A percentile compares a stretch with the other conserved stretches of the same genome.
These are phyloP conservation scores for Fusarium nelsonii DNA, from an alignment of 2,329 filamentous ascomycete species.

Conservation along the genomic window DNA sequence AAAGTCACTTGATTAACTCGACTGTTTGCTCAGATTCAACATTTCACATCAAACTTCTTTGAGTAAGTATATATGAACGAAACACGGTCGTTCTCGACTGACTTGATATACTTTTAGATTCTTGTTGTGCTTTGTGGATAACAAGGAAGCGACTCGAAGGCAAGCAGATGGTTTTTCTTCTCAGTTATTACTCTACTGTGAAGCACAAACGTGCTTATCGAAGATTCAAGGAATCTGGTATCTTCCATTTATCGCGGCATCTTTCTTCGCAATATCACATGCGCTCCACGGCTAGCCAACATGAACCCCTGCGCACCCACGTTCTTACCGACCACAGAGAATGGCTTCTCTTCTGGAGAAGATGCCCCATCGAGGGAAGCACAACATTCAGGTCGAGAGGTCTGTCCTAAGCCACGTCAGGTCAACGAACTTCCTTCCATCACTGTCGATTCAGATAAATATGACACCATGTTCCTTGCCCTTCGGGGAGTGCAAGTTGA, in stretches of 20 bases:
- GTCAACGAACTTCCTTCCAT: slow-evolving; percentile 3
- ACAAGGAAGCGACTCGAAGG: not conserved
- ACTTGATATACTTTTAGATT: not conserved
- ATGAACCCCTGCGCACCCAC: slow-evolving; percentile 51
- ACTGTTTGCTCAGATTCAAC: slow-evolving; percentile 2
- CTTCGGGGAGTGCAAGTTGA: slow-evolving; percentile 20
- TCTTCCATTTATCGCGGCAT: not conserved
- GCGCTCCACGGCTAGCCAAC: not conserved
- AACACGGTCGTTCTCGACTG: not conserved
- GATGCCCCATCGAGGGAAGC: slow-evolving; percentile 15
- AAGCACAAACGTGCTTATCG: not conserved
- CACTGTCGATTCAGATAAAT: slow-evolving; percentile 38
- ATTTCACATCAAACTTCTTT: not conserved
- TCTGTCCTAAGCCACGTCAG: not conserved
- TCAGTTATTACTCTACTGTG: not conserved
- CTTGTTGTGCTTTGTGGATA: not conserved
- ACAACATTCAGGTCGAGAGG: not conserved
- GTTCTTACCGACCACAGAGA: slow-evolving; percentile 43
- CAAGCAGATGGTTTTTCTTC: not conserved
- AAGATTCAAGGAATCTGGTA: not conserved
- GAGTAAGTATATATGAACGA: not conserved
- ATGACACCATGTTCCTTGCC: slow-evolving; percentile 45
- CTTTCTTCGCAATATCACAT: not conserved
- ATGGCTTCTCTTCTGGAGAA: slow-evolving; percentile 6
- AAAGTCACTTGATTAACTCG: not conserved